Percentiles rank a stretch among this genome's conserved stretches.
These are phyloP conservation scores for Carpinus fangiana DNA, from an alignment of 306 rosid genomes.

Conservation along the genomic window DNA sequence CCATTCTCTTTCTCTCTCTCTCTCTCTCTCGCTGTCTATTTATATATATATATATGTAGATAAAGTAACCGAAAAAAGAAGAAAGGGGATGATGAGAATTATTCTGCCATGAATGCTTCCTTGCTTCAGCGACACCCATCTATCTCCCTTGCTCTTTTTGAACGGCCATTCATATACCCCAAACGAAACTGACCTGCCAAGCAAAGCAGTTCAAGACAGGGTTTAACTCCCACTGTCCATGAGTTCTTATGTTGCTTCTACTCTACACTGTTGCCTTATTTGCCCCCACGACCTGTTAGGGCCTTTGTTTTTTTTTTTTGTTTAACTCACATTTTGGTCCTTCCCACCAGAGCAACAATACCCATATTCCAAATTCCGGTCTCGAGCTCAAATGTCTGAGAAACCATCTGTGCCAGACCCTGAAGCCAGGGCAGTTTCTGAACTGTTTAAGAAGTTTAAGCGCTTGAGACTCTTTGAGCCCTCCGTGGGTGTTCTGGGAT, in stretches of 20 bases:
- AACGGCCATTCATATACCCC: constrained; percentile 31
- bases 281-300: constrained; percentile 18
- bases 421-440: constrained; percentile 51
- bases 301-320: background rate
- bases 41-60: background rate
- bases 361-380: constrained; percentile 20
- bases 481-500: constrained; percentile 64
- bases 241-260: constrained; percentile 32
- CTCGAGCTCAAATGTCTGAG: constrained; percentile 46
- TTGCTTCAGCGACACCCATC: constrained; percentile 72
- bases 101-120: constrained; percentile 63
- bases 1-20: background rate
- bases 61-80: background rate
- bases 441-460: constrained; percentile 52
- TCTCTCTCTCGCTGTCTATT: background rate
- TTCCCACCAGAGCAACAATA: constrained; percentile 19
- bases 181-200: constrained; percentile 54
- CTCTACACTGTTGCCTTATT: constrained; percentile 26
- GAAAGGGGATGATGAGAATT: constrained; percentile 14
- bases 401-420: constrained; percentile 32
- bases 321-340: background rate
- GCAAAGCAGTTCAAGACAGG: constrained; percentile 27
- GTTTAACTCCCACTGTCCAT: constrained; percentile 11
- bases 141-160: constrained; percentile 26
- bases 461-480: constrained; percentile 62